Evolutionary conservation across 2,329 filamentous ascomycete genomes (phyloP).

Genomic region (Samsoniella hepiali): DNA sequence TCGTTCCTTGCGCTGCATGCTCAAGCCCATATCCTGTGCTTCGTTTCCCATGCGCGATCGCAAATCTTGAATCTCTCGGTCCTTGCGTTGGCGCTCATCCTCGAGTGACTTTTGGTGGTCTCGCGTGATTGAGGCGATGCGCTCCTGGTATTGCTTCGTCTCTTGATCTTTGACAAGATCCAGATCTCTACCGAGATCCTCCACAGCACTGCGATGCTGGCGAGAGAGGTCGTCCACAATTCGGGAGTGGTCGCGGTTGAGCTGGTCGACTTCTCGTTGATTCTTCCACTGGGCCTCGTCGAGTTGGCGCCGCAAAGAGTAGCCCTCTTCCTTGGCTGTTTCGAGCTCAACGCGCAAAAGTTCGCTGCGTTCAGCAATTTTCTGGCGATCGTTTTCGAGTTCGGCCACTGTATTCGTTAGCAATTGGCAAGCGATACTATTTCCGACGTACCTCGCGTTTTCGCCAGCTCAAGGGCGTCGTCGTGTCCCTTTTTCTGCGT

Average conservation of each 20-base stretch:
- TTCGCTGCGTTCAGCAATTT: conserved; percentile 45
- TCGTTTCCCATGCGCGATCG: conserved; percentile 50
- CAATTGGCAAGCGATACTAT: conserved; percentile 16
- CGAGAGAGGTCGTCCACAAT: conserved; percentile 34
- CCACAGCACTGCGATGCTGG: conserved; percentile 33
- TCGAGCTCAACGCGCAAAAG: conserved; percentile 63
- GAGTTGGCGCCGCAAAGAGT: conserved; percentile 34
- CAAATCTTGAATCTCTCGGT: conserved; percentile 64
- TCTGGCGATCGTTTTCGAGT: conserved; percentile 47
- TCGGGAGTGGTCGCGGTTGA: conserved; percentile 39
- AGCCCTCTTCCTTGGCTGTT: conserved; percentile 34
- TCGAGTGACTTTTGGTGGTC: conserved; percentile 63
- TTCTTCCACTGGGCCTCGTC: conserved; percentile 38
- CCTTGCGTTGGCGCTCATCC: conserved; percentile 56
- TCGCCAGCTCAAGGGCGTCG: conserved; percentile 70
- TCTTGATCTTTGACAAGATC: conserved; percentile 40
- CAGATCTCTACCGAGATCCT: conserved; percentile 45
- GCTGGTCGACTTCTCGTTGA: conserved; percentile 51
- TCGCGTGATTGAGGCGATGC: conserved; percentile 61
- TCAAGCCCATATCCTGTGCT: conserved; percentile 48
- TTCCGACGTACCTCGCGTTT: conserved; percentile 61
- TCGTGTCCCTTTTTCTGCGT: conserved; percentile 67
- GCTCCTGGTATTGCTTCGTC: conserved; percentile 62
- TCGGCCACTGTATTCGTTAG: conserved; percentile 40
- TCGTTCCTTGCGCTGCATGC: conserved; percentile 50